Evolutionary conservation across 2,329 filamentous ascomycete species (phyloP).

Genomic region (Zymoseptoria passerinii): DNA sequence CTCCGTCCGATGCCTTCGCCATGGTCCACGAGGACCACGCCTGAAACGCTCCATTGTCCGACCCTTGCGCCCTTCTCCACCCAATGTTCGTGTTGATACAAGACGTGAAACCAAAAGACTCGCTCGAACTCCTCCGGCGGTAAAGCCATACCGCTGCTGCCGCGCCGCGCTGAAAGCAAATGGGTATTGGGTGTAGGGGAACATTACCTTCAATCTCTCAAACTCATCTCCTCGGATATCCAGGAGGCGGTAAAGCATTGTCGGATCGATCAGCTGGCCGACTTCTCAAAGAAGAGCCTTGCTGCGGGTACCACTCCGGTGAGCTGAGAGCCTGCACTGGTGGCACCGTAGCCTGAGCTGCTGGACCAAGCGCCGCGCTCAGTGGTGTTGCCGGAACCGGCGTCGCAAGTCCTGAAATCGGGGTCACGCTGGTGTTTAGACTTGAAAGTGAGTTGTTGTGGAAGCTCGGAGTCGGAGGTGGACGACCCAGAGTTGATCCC

Average conservation of each 20-base stretch:
- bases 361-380: conserved; percentile 79
- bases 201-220: background rate
- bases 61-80: background rate
- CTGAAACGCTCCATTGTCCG: background rate
- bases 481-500: conserved; percentile 36
- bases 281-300: background rate
- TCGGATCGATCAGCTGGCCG: background rate
- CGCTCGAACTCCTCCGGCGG: background rate
- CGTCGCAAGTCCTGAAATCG: conserved; percentile 35
- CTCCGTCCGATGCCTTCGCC: background rate
- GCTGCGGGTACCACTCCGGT: conserved; percentile 16
- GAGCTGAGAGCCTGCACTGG: conserved; percentile 11
- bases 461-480: conserved; percentile 8
- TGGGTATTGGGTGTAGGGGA: background rate
- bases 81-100: background rate
- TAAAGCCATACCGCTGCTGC: conserved; percentile 3
- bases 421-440: conserved; percentile 20
- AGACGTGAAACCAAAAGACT: background rate
- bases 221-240: conserved; percentile 7
- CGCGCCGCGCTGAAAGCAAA: background rate
- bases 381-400: conserved; percentile 76
- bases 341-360: conserved; percentile 73
- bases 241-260: conserved; percentile 6
- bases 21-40: background rate
- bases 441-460: conserved; percentile 18